Evolutionary conservation across 805 yeast genomes (phyloP), one percentile per base, ranked within the genome.

Genomic region (Candida michaelii): DNA sequence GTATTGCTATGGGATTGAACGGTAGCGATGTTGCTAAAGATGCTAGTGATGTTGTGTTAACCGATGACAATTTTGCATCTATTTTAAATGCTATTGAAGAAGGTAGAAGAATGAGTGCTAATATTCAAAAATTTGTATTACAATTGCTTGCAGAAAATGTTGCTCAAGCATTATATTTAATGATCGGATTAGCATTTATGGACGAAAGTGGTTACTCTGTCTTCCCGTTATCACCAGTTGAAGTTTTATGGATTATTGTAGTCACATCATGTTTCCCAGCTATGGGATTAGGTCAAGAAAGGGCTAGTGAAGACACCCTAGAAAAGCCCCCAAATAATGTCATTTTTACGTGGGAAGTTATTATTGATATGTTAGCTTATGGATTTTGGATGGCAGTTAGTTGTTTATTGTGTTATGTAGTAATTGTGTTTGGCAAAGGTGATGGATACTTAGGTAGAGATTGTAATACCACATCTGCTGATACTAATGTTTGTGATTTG

Each of bases 21-120:
- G 91, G 91, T 4, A 80, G 87, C 10, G 91, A 85, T 66, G 91
- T 85, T 30, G 91, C 91, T n/a, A 85, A 85, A 59, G 88, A 84
- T 59, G 89, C 89, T 5, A 74, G 85, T 34, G 91, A 85, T 60
- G 83, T 85, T 60, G 86, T 85, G 13, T 71, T 85, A 39, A 74
- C 84, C 16, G 71, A 66, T 44, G 91, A 85, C 59, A 85, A 85
- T 60, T 85, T 85, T 63, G 86, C 90, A 4, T 83, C 90, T 13
- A 85, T 85, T 56, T 71, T 83, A 42, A 80, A 82, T 59, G 91
- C 89, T 11, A 77, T 85, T 44, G 89, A 83, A 59, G 91, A 85
- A 64, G 91, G 91, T 27, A 72, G 91, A 53, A 71, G 90, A 52
- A 85, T 85, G 89, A 74, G 85, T 38, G 80, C 80, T 42, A 85